Evolutionary conservation across 805 yeast species (phyloP), one percentile per base, ranked within the genome.

Genomic region (Yamadazyma akitaensis): DNA sequence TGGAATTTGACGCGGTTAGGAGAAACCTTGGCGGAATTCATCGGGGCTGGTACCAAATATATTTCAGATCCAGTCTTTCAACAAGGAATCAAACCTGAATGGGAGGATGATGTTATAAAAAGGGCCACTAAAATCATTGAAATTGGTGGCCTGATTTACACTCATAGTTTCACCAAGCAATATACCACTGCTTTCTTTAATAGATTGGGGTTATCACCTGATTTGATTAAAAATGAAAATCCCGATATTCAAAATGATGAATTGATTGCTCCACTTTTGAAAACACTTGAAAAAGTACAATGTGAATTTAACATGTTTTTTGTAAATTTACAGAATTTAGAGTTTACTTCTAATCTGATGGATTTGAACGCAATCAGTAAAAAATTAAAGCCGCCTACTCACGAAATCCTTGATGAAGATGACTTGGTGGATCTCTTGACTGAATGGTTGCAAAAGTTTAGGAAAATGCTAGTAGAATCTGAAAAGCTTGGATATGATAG

Each of bases 1-100:
- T 92, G 96, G 95, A 94, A 92, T 62, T 71, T 92, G 60, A 80
- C 87, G 1, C 78, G 92, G 51, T 70, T 91, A 17, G 97, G 92
- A 2, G 96, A 94, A 61, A 81, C 84, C 43, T 61, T 94, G 50
- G 91, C 89, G 0, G 90, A 87, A 58, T 70, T 91, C 18, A 70
- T 91, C 31, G 97, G 96, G 10, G 83, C 85, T 4, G 89, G 86
- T 0, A 70, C 76, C 1, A 70, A 71, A 13, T 60, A 79, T 9
- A 60, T 85, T 11, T 70, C 76, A 36, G 75, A 76, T 37, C 62
- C 68, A 9, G 56, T 66, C n/a, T 60, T 68, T 2, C 65, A 68
- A 0, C 77, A 77, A 2, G 41, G 41, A 14, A 26, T 38, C 13
- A 59, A 79, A 2, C 65, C 70, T 30, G 82, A 77, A 21, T 69